Evolutionary conservation across 306 rosid species (phyloP), one percentile per base, ranked within the genome.

Genomic region (Acacia confusa): DNA sequence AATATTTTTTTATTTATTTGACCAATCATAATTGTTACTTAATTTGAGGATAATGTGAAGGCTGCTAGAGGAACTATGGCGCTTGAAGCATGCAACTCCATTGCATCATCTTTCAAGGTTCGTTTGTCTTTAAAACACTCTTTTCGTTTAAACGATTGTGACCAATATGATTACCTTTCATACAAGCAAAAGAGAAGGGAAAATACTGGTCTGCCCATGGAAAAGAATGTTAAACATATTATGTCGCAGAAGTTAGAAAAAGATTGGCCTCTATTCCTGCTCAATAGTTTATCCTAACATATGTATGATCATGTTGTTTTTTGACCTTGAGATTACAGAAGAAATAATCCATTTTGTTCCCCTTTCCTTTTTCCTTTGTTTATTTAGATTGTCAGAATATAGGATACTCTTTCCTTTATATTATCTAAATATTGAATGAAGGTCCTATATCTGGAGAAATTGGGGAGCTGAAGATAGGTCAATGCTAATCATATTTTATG

Each of bases 71-170:
- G 99, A 87, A 78, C 48, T 58, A 86, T 93, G 92, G 97, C 99
- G 4, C 99, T 95, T 72, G 99, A 95, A 86, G 99, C 97, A 85
- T 95, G 99, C 92, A 89, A 95, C 84, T 91, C 91, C 83, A 82
- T 95, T 77, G 91, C 91, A 48, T 89, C 92, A 58, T 86, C 95
- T 82, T 89, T 95, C 79, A 75, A 53, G 75, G 99, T 95, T 88
- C 52, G 82, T 88, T 55, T 77, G 43, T 82, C 48, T 20, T 82
- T 79, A 83, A 36, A 15, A 70, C 58, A 58, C 43, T 34, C 16
- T 47, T 73, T 74, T 58, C 22, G 34, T 55, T 81, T 60, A 60
- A n/a, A 50, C 16, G 57, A 2, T 34, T 40, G 34, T 47, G 60
- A 25, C 36, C 71, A 63, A 80, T 76, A 50, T 67, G 6, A 36